phyloP scores from a whole-genome alignment of 1,139 yeast genomes.

The Sugiyamaella xylanicola region DNA sequence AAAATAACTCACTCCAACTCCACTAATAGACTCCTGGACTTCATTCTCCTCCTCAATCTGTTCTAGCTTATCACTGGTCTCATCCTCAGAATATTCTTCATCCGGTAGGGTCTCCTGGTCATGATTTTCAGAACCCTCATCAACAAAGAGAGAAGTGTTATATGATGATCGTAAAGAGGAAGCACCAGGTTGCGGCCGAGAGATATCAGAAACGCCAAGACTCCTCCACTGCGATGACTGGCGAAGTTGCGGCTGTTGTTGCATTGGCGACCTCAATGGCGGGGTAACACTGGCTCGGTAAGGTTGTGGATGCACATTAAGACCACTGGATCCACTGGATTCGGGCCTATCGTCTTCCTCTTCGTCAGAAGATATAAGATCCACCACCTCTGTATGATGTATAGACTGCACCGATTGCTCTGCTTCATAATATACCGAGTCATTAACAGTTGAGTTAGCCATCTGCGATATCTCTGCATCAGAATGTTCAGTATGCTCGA shows the following conservation, averaged over 20 bases:
- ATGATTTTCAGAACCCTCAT: constrained; percentile 1
- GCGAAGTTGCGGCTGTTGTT: constrained; percentile 11
- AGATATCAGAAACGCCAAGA: constrained; percentile 3
- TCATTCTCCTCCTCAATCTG: not conserved
- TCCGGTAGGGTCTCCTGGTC: not conserved
- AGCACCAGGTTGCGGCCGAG: not conserved
- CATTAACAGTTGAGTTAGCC: not conserved
- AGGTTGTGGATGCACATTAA: not conserved
- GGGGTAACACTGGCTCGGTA: not conserved
- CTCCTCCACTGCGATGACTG: constrained; percentile 14
- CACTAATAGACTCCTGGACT: not conserved
- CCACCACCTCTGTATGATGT: not conserved
- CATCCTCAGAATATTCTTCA: not conserved
- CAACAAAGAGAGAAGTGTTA: constrained; percentile 9
- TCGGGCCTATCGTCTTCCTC: constrained; percentile 1
- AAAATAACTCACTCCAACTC: not conserved
- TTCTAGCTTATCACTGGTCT: not conserved
- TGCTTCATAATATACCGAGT: not conserved
- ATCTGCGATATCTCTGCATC: no score
- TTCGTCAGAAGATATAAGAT: not conserved
- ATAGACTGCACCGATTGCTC: not conserved
- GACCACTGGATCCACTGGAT: not conserved
- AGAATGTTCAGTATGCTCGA: no score
- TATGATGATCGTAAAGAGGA: constrained; percentile 13
- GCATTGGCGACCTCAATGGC: constrained; percentile 10